These are phyloP conservation scores for Furcasterigmium furcatum DNA, from an alignment of 2,329 filamentous ascomycete species.

Conservation along the genomic window DNA sequence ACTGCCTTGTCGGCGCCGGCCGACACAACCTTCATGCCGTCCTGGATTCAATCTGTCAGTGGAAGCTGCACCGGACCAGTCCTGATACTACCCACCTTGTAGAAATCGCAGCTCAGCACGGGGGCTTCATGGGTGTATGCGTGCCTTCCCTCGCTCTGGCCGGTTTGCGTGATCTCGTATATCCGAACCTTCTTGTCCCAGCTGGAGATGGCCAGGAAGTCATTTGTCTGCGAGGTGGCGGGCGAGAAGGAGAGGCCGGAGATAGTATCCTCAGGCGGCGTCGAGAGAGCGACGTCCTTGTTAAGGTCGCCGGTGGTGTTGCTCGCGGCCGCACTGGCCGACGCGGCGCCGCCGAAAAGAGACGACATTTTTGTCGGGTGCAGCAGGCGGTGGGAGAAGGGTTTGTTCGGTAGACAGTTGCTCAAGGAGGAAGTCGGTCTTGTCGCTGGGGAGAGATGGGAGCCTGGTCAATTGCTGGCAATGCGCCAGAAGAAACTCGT, in stretches of 20 bases:
- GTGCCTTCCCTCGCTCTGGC: slow-evolving; percentile 80
- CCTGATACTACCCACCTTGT: slow-evolving; percentile 78
- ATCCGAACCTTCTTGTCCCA: slow-evolving; percentile 99
- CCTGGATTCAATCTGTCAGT: slow-evolving; percentile 46
- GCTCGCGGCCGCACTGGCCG: slow-evolving; percentile 49
- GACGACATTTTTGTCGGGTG: slow-evolving; percentile 53
- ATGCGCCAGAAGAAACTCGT: no score
- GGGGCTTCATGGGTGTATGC: slow-evolving; percentile 83
- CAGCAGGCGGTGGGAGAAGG: not conserved
- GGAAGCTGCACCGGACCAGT: no score
- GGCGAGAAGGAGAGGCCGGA: slow-evolving; percentile 84
- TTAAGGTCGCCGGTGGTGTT: slow-evolving; percentile 88
- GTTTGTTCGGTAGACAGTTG: no score
- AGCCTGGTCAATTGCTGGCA: no score
- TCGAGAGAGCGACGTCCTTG: slow-evolving; percentile 76
- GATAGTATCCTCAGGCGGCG: slow-evolving; percentile 84
- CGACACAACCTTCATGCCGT: slow-evolving; percentile 84
- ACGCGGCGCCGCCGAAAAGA: slow-evolving; percentile 46
- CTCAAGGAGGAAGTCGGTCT: no score
- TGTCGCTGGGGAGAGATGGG: no score
- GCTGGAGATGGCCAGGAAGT: slow-evolving; percentile 85
- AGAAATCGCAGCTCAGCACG: slow-evolving; percentile 83
- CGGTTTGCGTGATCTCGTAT: slow-evolving; percentile 80
- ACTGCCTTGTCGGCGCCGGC: slow-evolving; percentile 89
- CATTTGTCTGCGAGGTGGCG: slow-evolving; percentile 49